Percentiles rank a stretch among this genome's conserved stretches.
phyloP scores from a whole-genome alignment of 148 eudicot species.

The Simmondsia chinensis region DNA sequence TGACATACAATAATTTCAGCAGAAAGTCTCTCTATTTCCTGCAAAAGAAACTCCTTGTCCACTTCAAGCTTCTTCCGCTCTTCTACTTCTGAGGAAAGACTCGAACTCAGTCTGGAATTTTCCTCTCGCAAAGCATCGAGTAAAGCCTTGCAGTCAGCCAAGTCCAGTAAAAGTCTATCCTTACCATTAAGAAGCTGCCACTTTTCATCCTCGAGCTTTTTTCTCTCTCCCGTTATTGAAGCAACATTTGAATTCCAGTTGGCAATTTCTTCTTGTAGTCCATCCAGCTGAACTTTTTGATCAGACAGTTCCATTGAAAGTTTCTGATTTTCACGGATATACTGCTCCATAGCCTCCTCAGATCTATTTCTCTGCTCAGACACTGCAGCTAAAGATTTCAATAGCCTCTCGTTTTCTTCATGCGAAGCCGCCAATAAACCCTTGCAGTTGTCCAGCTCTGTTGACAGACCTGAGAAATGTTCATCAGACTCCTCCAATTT shows the following conservation, averaged over 20 bases:
- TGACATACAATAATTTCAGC: constrained; percentile 27
- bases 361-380: constrained; percentile 42
- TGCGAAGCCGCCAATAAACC: constrained; percentile 37
- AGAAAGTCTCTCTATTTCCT: constrained; percentile 35
- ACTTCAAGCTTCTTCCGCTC: constrained; percentile 30
- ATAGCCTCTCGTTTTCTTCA: constrained; percentile 44
- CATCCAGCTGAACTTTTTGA: constrained; percentile 23
- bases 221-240: constrained; percentile 21
- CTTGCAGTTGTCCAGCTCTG: constrained; percentile 40
- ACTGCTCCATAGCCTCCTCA: constrained; percentile 29
- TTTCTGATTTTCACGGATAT: constrained; percentile 30
- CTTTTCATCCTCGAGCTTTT: constrained; percentile 36
- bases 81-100: constrained; percentile 22
- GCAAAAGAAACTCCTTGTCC: constrained; percentile 18
- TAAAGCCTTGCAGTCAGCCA: constrained; percentile 24
- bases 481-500: constrained; percentile 37
- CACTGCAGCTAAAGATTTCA: constrained; percentile 19
- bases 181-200: constrained; percentile 23
- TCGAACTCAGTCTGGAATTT: constrained; percentile 25
- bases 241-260: constrained; percentile 24
- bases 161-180: constrained; percentile 21
- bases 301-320: constrained; percentile 31
- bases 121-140: constrained; percentile 28
- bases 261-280: constrained; percentile 27
- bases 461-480: constrained; percentile 31